A percentile compares a stretch with the other conserved stretches of the same genome.
phyloP scores from a whole-genome alignment of 257 asterid species.

The Rauvolfia tetraphylla region DNA sequence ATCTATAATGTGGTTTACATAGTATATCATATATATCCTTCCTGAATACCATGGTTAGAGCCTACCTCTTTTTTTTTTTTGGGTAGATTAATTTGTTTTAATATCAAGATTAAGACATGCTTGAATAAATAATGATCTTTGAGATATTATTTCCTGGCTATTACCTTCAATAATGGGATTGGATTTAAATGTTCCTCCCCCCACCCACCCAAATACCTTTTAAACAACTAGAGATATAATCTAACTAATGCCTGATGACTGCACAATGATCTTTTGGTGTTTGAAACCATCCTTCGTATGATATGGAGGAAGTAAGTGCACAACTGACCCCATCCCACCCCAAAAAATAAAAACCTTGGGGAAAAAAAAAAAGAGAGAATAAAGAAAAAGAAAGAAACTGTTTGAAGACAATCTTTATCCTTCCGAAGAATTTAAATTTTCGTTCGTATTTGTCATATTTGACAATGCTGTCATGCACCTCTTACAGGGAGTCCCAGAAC shows the following conservation, averaged over 20 bases:
- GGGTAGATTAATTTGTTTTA: neutral
- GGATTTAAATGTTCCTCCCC: neutral
- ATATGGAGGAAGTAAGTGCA: neutral
- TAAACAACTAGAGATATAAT: neutral
- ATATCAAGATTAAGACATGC: neutral
- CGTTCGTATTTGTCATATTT: neutral
- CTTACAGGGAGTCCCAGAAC: conserved; percentile 94
- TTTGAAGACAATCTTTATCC: neutral
- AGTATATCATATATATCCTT: neutral
- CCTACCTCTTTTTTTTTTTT: neutral
- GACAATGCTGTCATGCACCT: conserved; percentile 16
- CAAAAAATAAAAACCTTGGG: too few species aligned
- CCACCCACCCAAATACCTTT: neutral
- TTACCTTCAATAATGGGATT: neutral
- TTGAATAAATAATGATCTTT: neutral
- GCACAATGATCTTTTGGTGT: neutral
- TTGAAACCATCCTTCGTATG: neutral
- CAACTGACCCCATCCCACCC: too few species aligned
- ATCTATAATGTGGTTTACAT: neutral
- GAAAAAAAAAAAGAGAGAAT: neutral
- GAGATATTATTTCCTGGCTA: neutral
- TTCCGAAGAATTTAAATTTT: neutral
- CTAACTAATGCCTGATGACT: neutral
- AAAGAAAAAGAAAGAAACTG: neutral
- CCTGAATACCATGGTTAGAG: neutral